Percentiles rank a stretch among this genome's conserved stretches.
Conservation (phyloP, 441 rosid genomes). For the Erodium texanum region DNA sequence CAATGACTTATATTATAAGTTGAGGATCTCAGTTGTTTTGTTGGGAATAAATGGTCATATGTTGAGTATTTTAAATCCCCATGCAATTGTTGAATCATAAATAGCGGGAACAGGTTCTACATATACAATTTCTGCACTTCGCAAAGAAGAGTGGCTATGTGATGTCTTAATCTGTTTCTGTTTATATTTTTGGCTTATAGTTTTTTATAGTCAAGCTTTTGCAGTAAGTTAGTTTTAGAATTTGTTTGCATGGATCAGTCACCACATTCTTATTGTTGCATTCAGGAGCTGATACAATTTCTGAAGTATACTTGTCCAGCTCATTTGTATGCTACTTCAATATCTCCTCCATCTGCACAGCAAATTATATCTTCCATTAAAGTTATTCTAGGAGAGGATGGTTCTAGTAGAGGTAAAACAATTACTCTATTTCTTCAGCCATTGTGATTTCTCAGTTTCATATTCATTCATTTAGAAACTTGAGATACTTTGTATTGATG, state of each 20-base stretch:
- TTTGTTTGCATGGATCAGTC: not conserved
- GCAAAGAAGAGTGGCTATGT: not conserved
- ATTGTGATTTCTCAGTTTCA: not conserved
- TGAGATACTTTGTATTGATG: slow-evolving; percentile 8
- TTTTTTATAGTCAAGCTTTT: not conserved
- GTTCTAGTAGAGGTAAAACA: slow-evolving; percentile 58
- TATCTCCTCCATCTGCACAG: slow-evolving; percentile 81
- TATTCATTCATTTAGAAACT: not conserved
- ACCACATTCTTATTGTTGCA: not conserved
- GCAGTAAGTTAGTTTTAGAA: not conserved
- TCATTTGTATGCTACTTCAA: slow-evolving; percentile 80
- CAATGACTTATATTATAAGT: not conserved
- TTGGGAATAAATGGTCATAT: not conserved
- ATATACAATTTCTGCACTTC: not conserved
- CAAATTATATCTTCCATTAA: slow-evolving; percentile 72
- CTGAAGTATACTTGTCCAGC: slow-evolving; percentile 68
- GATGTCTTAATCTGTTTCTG: not conserved
- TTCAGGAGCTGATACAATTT: slow-evolving; percentile 65
- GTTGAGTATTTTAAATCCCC: not conserved
- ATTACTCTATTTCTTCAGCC: not conserved
- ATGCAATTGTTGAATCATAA: not conserved
- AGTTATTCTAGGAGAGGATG: slow-evolving; percentile 82
- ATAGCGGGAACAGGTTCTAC: not conserved
- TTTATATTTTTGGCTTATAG: not conserved
- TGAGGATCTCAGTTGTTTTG: not conserved